These are phyloP conservation scores for Ustilago hordei DNA, from an alignment of 1,284 basidiomycete genomes.

Conservation along the genomic window DNA sequence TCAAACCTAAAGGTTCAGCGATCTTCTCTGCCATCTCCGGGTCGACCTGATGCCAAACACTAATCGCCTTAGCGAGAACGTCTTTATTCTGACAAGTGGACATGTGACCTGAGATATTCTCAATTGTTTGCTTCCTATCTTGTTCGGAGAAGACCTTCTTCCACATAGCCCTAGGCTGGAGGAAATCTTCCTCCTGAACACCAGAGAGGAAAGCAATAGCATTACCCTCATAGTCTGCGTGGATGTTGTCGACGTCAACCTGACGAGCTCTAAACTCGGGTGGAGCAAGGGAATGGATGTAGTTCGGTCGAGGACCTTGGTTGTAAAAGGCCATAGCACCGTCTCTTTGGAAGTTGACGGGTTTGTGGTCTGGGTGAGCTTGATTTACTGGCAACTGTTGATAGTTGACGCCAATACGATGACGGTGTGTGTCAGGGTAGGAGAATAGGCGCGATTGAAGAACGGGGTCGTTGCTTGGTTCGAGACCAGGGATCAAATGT, in stretches of 20 bases:
- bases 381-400: conserved; percentile 60
- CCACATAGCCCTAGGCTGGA: conserved; percentile 86
- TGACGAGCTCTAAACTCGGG: conserved; percentile 37
- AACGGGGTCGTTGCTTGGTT: conserved; percentile 62
- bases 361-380: conserved; percentile 27
- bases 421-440: conserved; percentile 87
- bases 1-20: conserved; percentile 48
- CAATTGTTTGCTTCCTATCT: conserved; percentile 37
- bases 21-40: conserved; percentile 44
- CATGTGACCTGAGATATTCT: conserved; percentile 56
- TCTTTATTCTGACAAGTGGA: conserved; percentile 37
- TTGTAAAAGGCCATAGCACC: conserved; percentile 56
- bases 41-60: conserved; percentile 58
- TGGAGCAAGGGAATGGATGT: conserved; percentile 50
- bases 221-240: conserved; percentile 70
- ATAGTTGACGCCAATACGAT: conserved; percentile 72
- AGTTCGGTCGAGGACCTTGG: conserved; percentile 55
- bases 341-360: conserved; percentile 57
- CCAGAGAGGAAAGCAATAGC: conserved; percentile 76
- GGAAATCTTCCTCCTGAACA: conserved; percentile 79
- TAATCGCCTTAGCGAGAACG: conserved; percentile 40
- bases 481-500: conserved; percentile 57
- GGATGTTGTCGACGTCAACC: conserved; percentile 37
- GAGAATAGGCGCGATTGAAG: conserved; percentile 64
- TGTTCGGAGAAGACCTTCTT: conserved; percentile 79